phyloP scores from a whole-genome alignment of 1,284 basidiomycete genomes.

The Ganoderma meredithae region DNA sequence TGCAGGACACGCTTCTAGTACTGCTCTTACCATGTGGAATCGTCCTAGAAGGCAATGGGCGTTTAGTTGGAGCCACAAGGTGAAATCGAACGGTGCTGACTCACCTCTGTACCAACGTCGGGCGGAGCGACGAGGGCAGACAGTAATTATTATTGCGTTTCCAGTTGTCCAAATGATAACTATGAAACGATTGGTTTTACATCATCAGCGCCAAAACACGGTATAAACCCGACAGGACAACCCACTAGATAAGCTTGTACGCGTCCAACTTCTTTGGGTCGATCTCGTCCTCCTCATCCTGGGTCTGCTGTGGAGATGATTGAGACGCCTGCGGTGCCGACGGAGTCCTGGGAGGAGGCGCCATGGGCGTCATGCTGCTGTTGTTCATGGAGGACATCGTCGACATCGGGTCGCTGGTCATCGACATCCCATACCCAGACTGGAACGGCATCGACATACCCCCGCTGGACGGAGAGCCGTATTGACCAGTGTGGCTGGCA shows the following conservation, averaged over 20 bases:
- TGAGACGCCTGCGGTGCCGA: slow-evolving; percentile 32
- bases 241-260: slow-evolving; percentile 81
- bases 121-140: slow-evolving; percentile 86
- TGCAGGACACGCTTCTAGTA: slow-evolving; percentile 15
- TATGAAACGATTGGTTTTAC: slow-evolving; percentile 17
- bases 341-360: slow-evolving; percentile 36
- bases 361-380: slow-evolving; percentile 42
- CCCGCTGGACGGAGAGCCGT: slow-evolving; percentile 41
- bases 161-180: slow-evolving; percentile 90
- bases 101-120: slow-evolving; percentile 85
- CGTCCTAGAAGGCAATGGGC: slow-evolving; percentile 59
- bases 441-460: slow-evolving; percentile 52
- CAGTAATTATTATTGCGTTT: slow-evolving; percentile 83
- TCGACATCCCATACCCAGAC: slow-evolving; percentile 59
- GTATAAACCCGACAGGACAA: slow-evolving; percentile 15
- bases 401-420: slow-evolving; percentile 62
- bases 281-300: slow-evolving; percentile 53
- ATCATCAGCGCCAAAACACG: slow-evolving; percentile 1
- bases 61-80: slow-evolving; percentile 15
- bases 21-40: slow-evolving; percentile 77
- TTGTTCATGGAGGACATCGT: slow-evolving; percentile 52
- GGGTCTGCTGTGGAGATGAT: slow-evolving; percentile 34
- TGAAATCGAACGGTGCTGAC: not conserved
- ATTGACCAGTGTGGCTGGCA: slow-evolving; percentile 46
- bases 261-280: slow-evolving; percentile 76